phyloP scores from a whole-genome alignment of 352 stramenopile species.

The Phytophthora agathidicida region DNA sequence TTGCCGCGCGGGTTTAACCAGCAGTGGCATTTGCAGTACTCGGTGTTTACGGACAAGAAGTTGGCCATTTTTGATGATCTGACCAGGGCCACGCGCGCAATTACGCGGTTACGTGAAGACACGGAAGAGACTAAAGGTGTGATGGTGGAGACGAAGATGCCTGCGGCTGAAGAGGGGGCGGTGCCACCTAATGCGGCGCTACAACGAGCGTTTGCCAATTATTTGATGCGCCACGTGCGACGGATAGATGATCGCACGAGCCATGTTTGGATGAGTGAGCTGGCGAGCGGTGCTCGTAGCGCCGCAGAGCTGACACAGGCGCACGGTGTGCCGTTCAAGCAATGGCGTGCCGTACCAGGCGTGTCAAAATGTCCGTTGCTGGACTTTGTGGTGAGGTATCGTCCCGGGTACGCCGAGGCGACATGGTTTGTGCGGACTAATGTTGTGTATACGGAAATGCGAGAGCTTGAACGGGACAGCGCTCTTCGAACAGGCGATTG shows the following conservation, averaged over 20 bases:
- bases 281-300: constrained; percentile 63
- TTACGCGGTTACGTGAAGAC: constrained; percentile 39
- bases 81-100: constrained; percentile 51
- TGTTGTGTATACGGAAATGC: constrained; percentile 88
- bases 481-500: constrained; percentile 68
- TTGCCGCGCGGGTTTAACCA: constrained; percentile 76
- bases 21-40: constrained; percentile 88
- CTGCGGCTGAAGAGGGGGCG: constrained; percentile 13
- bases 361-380: constrained; percentile 83
- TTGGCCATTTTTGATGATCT: constrained; percentile 78
- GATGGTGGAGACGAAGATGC: constrained; percentile 12
- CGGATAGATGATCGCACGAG: constrained; percentile 81
- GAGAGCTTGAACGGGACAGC: constrained; percentile 80
- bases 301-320: constrained; percentile 77
- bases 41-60: constrained; percentile 82
- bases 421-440: constrained; percentile 89
- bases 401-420: constrained; percentile 66
- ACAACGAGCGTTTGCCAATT: constrained; percentile 73
- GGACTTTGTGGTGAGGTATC: constrained; percentile 80
- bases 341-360: constrained; percentile 78
- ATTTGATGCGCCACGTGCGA: constrained; percentile 84
- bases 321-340: constrained; percentile 84
- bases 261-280: constrained; percentile 83
- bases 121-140: constrained; percentile 1
- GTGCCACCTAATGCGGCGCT: constrained; percentile 13